Percentiles rank a stretch among this genome's conserved stretches.
These are phyloP conservation scores for Emericellopsis atlantica DNA, from an alignment of 2,329 filamentous ascomycete species.

Conservation along the genomic window DNA sequence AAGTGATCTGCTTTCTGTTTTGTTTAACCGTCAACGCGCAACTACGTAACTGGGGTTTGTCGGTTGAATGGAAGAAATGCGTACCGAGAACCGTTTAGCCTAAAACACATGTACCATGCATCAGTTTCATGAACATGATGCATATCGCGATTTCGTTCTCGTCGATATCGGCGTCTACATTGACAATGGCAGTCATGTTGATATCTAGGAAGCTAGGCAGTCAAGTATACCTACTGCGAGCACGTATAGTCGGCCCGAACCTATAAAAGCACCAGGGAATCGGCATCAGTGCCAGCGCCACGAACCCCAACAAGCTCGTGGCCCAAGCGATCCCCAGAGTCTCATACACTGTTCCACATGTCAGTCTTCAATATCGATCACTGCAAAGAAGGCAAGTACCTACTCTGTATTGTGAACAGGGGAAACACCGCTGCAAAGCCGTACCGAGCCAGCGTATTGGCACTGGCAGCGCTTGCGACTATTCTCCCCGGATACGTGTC, in stretches of 20 bases:
- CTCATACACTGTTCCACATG: constrained; percentile 21
- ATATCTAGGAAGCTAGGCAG: too few species aligned
- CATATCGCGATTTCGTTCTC: too few species aligned
- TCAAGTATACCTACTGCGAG: too few species aligned
- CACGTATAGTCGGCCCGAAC: constrained; percentile 25
- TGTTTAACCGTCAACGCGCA: too few species aligned
- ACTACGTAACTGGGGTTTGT: too few species aligned
- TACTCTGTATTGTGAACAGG: constrained; percentile 46
- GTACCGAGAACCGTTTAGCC: too few species aligned
- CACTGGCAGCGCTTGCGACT: constrained; percentile 45
- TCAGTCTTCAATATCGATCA: background rate
- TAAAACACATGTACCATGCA: too few species aligned
- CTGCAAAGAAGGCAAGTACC: constrained; percentile 9
- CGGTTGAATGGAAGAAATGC: too few species aligned
- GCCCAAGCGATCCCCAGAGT: constrained; percentile 32
- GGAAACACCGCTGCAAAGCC: constrained; percentile 43
- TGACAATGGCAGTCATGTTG: too few species aligned
- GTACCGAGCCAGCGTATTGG: constrained; percentile 46
- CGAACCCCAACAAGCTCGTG: constrained; percentile 30
- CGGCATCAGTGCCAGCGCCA: constrained; percentile 32
- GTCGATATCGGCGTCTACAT: too few species aligned
- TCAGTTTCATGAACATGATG: too few species aligned
- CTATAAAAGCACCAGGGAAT: constrained; percentile 40
- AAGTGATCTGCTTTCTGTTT: too few species aligned
- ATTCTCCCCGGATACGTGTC: constrained; percentile 43